Conservation (phyloP, 306 rosid species). For the Crotalaria pallida region DNA sequence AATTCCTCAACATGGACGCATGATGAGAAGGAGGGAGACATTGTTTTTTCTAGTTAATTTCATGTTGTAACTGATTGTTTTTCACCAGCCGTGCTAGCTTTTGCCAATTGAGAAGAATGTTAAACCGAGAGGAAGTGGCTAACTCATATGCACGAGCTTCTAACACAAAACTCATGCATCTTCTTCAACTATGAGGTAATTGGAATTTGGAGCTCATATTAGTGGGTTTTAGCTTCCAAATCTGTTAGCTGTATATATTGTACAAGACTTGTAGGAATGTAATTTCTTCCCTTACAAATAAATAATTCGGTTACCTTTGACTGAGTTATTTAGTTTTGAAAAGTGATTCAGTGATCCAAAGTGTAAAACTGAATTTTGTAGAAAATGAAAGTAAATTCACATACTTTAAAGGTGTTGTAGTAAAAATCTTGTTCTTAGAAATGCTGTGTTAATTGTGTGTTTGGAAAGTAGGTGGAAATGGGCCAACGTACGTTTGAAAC, state of each 20-base stretch:
- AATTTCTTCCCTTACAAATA: conserved; percentile 11
- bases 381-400: conserved; percentile 8
- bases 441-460: not conserved
- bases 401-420: not conserved
- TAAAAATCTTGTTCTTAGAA: not conserved
- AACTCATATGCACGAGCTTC: not conserved
- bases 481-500: no score
- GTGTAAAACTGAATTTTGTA: conserved; percentile 26
- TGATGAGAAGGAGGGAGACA: no score
- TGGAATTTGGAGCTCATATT: not conserved
- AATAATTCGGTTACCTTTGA: conserved; percentile 2
- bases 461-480: no score
- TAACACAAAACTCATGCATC: not conserved
- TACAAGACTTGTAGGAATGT: conserved; percentile 21
- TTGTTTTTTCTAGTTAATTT: not conserved
- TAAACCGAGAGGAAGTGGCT: not conserved
- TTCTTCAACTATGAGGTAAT: not conserved
- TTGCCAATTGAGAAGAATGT: not conserved
- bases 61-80: conserved; percentile 29
- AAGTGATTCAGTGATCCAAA: conserved; percentile 10
- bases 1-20: no score
- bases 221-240: not conserved
- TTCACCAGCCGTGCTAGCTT: not conserved
- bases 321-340: not conserved
- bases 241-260: conserved; percentile 22